Evolutionary conservation across 2,329 filamentous ascomycete species (phyloP), one percentile per base, ranked within the genome.

Genomic region (Alternaria panax): DNA sequence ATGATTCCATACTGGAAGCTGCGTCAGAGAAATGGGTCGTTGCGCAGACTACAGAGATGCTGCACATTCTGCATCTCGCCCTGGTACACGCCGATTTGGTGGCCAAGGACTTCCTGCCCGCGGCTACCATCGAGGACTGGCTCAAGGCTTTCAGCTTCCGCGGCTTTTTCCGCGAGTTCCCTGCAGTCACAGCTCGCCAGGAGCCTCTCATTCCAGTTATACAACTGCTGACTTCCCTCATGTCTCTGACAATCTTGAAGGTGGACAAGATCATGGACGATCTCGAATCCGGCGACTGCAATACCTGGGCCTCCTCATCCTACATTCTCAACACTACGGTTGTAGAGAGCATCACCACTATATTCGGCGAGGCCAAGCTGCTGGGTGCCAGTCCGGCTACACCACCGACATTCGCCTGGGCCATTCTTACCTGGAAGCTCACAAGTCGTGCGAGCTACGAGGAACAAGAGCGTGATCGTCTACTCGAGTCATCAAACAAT

Each of bases 321-420:
- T 97, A 92, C 72, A 81, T 96, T 46, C 83, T 90, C 18, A 89
- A 91, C 50, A 85, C 88, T 3, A 84, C 87, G 7, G 86, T 90
- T 20, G 82, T 96, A n/a, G 85, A 87, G 48, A 85, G 88, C 54
- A 85, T 97, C 14, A 92, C 94, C 67, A 85, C 86, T 52, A 85
- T 90, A n/a, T 83, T 97, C 32, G 79, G 89, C 24, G 81, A 83
- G 55, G 86, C 88, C 7, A 83, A 83, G 27, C 73, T 79, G 18
- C 43, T 74, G 20, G 84, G 84, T 16, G 82, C 86, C n/a, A 81
- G 83, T 36, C 86, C 87, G 34, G 90, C 91, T 20, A 88, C 87
- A 55, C 92, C 92, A 1, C 87, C 91, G 18, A 85, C 92, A 20
- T 91, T 96, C 66, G 87, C 91, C 3, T 98, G 93, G 93, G 88